Evolutionary conservation across 2,329 filamentous ascomycete genomes (phyloP), one percentile per base, ranked within the genome.

Genomic region (Ophiostoma montium): DNA sequence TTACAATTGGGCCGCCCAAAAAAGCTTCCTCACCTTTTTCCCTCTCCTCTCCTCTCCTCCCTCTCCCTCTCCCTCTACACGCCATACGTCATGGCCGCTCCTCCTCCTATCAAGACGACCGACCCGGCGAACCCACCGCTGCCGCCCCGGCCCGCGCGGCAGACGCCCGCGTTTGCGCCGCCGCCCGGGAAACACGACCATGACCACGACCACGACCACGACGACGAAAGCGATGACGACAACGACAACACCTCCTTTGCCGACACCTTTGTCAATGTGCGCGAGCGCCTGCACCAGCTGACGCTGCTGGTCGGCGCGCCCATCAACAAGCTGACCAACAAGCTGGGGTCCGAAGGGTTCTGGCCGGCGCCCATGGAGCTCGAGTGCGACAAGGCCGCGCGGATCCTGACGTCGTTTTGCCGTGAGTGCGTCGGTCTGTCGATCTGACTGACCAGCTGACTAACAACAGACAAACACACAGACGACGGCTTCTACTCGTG

Each of bases 321-420:
- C 4, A 74, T 86, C 57, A 86, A 86, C 60, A 75, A 71, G 50
- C 60, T 86, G 30, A 82, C 78, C 38, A 84, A 86, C 65, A 80
- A 76, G 58, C 68, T 86, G 19, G 82, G 82, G 35, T 57, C 54
- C 27, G 83, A 87, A 63, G 80, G 82, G 5, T 86, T 86, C 59
- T 86, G 82, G 82, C 84, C 83, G 5, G 83, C 80, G 35, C 79
- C 76, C 4, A 67, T 86, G 50, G 83, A 87, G 60, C 81, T 82
- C 58, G 84, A 87, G 65, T 78, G 76, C 57, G 82, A 87, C 66
- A 87, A 87, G 66, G 82, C 82, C 15, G 84, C 84, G 38, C 70
- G 83, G 16, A 87, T 88, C 45, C 64, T 88, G 46, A 75, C 78
- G 60, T 83, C 78, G 54, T 88, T 87, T 64, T 86, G 82, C 68